phyloP scores from a whole-genome alignment of 176 grass and related monocot species.

The Dendrocalamus sinicus region DNA sequence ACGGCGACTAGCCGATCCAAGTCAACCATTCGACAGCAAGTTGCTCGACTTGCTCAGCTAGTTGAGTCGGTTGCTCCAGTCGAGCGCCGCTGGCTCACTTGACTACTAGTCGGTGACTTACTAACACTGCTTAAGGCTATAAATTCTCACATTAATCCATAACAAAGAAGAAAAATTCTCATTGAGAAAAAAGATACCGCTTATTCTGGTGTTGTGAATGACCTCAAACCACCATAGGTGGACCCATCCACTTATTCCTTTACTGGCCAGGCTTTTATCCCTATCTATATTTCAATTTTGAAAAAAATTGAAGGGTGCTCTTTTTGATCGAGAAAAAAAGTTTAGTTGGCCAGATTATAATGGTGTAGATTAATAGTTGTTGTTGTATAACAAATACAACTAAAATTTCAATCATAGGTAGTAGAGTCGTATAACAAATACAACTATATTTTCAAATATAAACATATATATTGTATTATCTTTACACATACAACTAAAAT shows the following conservation, averaged over 20 bases:
- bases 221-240: neutral
- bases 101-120: no score
- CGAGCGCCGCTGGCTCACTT: no score
- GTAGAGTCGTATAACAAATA: neutral
- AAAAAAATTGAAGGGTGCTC: neutral
- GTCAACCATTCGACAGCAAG: no score
- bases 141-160: neutral
- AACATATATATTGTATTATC: neutral
- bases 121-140: neutral
- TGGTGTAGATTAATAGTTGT: neutral
- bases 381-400: neutral
- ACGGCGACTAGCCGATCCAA: no score
- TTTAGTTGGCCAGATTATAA: neutral
- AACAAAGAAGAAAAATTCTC: neutral
- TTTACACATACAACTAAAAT: neutral
- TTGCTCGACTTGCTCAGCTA: no score
- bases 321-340: neutral
- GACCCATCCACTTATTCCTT: constrained; percentile 17
- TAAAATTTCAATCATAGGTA: neutral
- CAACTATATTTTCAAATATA: neutral
- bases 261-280: neutral
- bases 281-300: neutral
- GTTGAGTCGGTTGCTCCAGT: no score
- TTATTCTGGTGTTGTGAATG: neutral
- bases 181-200: neutral